Base-by-base conservation (phyloP, 441 rosid species). In the Lepidium campestre region DNA sequence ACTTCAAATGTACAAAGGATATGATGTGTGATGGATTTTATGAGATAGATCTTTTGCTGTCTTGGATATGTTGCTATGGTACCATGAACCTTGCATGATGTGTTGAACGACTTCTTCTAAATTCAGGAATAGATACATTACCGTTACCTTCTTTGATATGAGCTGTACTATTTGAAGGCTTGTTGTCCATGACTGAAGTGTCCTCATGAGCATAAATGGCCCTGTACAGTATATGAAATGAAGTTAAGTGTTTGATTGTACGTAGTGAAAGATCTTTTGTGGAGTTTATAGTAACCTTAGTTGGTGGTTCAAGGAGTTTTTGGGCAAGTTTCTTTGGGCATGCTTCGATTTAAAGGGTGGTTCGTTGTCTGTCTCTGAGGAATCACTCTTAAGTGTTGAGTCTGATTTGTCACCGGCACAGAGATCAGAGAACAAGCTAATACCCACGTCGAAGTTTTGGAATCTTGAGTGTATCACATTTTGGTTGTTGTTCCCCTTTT, bases 81-180 rank as follows among this genome's bases (percentile, higher is more conserved):
- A 77, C 65, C 54, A 80, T 77, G 68, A 84, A 85, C 76, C 89
- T 91, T 42, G 91, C 92, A 0, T 92, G 89, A 65, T 96, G 90
- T 20, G 89, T 78, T 27, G 93, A 93, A 57, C 88, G 81, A 68
- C 92, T 93, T 74, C 99, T 83, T 64, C 89, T 82, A 55, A 89
- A 80, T 67, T 89, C 97, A 14, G 87, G 83, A 79, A 77, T 65
- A 10, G 86, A 75, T 67, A 71, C 62, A 57, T 62, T 65, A 41
- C 17, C 79, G 46, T 74, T 80, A 48, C 78, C 82, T 75, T 86
- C 95, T 48, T 83, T 85, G 4, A 62, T 75, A 20, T 77, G 80
- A 29, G 45, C 13, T 23, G 12, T 40, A 17, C 72, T 79, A 44
- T 77, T 76, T 42, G 81, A 77, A 61, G 75, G 46, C 80, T 79